These are phyloP conservation scores for Ophiostoma piceae DNA, from an alignment of 2,329 filamentous ascomycete genomes.

Conservation along the genomic window DNA sequence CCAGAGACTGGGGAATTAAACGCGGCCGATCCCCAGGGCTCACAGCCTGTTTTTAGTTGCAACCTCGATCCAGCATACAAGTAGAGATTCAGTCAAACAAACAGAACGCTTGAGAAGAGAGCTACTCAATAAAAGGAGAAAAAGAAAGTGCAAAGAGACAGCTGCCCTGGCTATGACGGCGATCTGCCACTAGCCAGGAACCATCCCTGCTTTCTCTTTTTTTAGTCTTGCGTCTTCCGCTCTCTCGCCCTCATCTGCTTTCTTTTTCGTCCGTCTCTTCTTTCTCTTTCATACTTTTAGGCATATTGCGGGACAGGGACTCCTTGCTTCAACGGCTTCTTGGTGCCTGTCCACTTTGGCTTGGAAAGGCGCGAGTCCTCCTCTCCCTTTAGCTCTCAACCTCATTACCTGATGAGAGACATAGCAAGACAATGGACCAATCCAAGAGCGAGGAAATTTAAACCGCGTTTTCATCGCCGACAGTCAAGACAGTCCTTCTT, in stretches of 20 bases:
- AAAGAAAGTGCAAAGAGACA: not conserved
- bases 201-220: not conserved
- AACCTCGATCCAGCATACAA: not conserved
- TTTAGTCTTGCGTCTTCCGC: not conserved
- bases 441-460: not conserved
- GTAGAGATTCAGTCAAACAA: not conserved
- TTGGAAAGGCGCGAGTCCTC: not conserved
- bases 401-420: not conserved
- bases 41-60: slow-evolving; percentile 3
- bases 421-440: not conserved
- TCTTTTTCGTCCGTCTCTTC: not conserved
- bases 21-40: not conserved
- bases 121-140: not conserved
- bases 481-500: not conserved
- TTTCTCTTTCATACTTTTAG: not conserved
- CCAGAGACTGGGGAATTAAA: slow-evolving; percentile 9
- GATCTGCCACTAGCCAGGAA: not conserved
- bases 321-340: slow-evolving; percentile 10
- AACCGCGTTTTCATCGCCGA: not conserved
- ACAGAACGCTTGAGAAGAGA: not conserved
- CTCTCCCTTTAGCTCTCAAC: not conserved
- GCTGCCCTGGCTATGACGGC: not conserved
- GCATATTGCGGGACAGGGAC: slow-evolving; percentile 4
- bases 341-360: not conserved
- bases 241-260: not conserved